phyloP scores from a whole-genome alignment of 192 early-diverging fungal species.

The Coemansia sp. region DNA sequence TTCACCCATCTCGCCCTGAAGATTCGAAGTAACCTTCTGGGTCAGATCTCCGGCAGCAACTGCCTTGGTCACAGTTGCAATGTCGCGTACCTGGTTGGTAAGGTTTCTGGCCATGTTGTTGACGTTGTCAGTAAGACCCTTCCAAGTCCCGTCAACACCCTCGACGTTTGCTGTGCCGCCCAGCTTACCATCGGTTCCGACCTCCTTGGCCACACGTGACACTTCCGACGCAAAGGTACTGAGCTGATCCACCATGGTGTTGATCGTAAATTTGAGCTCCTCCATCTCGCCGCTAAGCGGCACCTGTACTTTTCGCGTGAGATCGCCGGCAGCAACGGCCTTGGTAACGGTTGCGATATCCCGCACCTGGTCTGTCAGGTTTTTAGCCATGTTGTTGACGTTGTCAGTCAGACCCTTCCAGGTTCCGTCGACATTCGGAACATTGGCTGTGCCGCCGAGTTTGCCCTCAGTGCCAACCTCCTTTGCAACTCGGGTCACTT shows the following conservation, averaged over 20 bases:
- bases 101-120: slow-evolving; percentile 63
- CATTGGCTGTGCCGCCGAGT: slow-evolving; percentile 61
- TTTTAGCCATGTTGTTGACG: slow-evolving; percentile 66
- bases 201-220: slow-evolving; percentile 57
- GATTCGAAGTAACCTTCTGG: slow-evolving; percentile 53
- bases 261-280: slow-evolving; percentile 55
- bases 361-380: slow-evolving; percentile 64
- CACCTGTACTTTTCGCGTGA: slow-evolving; percentile 47
- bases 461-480: slow-evolving; percentile 67
- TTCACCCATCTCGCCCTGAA: slow-evolving; percentile 63
- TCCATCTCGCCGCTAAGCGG: slow-evolving; percentile 52
- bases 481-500: slow-evolving; percentile 60
- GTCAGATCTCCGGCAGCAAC: slow-evolving; percentile 63
- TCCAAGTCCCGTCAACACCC: slow-evolving; percentile 58
- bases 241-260: slow-evolving; percentile 56
- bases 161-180: slow-evolving; percentile 58
- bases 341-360: slow-evolving; percentile 56
- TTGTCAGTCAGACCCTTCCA: slow-evolving; percentile 65
- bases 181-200: slow-evolving; percentile 59
- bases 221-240: slow-evolving; percentile 56
- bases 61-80: slow-evolving; percentile 61
- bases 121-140: slow-evolving; percentile 59
- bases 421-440: slow-evolving; percentile 57
- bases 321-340: slow-evolving; percentile 55
- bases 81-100: slow-evolving; percentile 59